phyloP scores from a whole-genome alignment of 2,329 filamentous ascomycete species.

The Pseudocercospora crystallina region DNA sequence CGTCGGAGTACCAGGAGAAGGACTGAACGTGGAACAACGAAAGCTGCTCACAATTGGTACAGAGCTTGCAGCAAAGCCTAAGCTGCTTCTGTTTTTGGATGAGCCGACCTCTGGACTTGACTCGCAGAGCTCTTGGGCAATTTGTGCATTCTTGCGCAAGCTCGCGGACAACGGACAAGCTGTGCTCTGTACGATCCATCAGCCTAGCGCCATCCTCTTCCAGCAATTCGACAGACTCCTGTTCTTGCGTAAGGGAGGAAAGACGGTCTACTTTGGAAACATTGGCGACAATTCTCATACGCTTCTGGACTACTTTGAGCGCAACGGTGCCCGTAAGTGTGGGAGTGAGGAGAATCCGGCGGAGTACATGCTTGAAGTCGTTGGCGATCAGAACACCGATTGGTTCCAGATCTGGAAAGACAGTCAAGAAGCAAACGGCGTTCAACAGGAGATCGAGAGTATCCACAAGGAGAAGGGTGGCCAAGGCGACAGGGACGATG shows the following conservation, averaged over 20 bases:
- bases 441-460: slow-evolving; percentile 41
- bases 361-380: slow-evolving; percentile 69
- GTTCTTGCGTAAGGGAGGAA: slow-evolving; percentile 45
- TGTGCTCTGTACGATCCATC: slow-evolving; percentile 50
- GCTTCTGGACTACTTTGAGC: slow-evolving; percentile 57
- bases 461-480: slow-evolving; percentile 39
- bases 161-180: slow-evolving; percentile 53
- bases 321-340: slow-evolving; percentile 62
- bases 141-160: slow-evolving; percentile 62
- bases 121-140: slow-evolving; percentile 63
- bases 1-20: slow-evolving; percentile 62
- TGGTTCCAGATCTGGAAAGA: slow-evolving; percentile 44
- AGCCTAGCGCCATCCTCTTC: slow-evolving; percentile 47
- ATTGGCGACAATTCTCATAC: slow-evolving; percentile 44
- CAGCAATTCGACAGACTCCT: slow-evolving; percentile 47
- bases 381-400: slow-evolving; percentile 39
- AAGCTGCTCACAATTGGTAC: slow-evolving; percentile 62
- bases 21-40: slow-evolving; percentile 61
- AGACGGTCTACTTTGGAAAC: slow-evolving; percentile 50
- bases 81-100: slow-evolving; percentile 63
- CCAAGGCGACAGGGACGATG: slow-evolving; percentile 29
- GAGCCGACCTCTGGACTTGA: slow-evolving; percentile 62
- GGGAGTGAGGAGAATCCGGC: slow-evolving; percentile 64
- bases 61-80: slow-evolving; percentile 47
- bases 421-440: slow-evolving; percentile 30